phyloP scores from a whole-genome alignment of 495 filamentous ascomycete species.

The Xylaria curta region DNA sequence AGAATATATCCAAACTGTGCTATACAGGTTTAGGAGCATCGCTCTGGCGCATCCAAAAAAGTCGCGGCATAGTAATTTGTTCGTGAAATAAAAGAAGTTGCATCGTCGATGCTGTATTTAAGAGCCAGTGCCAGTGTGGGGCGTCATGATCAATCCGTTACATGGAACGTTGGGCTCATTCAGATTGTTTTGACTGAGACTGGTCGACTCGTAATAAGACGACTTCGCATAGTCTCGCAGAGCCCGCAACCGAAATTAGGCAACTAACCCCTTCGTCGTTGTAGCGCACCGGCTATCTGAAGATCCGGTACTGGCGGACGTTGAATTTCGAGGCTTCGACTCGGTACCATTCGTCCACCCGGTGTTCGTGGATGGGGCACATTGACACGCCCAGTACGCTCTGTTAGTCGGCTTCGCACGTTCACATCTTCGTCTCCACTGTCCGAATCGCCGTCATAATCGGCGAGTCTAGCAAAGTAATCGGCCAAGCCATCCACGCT shows the following conservation, averaged over 20 bases:
- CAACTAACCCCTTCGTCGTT: conserved; percentile 34
- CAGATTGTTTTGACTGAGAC: neutral
- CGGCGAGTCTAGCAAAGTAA: conserved; percentile 74
- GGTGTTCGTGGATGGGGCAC: conserved; percentile 62
- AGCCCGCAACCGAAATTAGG: conserved; percentile 22
- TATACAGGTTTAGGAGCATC: neutral
- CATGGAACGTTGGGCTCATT: neutral
- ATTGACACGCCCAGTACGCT: conserved; percentile 57
- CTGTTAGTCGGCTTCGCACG: conserved; percentile 45
- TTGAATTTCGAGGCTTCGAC: conserved; percentile 56
- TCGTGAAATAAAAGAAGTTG: neutral
- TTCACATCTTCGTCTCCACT: conserved; percentile 44
- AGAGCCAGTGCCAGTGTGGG: neutral
- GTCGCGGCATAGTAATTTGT: neutral
- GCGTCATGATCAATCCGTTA: neutral
- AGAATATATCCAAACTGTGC: neutral
- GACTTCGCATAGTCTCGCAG: conserved; percentile 15
- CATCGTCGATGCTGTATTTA: neutral
- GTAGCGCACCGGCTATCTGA: conserved; percentile 32
- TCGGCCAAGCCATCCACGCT: conserved; percentile 84
- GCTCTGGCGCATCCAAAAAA: neutral
- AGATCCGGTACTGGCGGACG: conserved; percentile 47
- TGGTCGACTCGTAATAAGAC: neutral
- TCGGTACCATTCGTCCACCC: conserved; percentile 53
- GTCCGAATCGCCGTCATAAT: conserved; percentile 47